Evolutionary conservation across 2,329 filamentous ascomycete genomes (phyloP), one percentile per base, ranked within the genome.

Genomic region (Fusarium luffae): DNA sequence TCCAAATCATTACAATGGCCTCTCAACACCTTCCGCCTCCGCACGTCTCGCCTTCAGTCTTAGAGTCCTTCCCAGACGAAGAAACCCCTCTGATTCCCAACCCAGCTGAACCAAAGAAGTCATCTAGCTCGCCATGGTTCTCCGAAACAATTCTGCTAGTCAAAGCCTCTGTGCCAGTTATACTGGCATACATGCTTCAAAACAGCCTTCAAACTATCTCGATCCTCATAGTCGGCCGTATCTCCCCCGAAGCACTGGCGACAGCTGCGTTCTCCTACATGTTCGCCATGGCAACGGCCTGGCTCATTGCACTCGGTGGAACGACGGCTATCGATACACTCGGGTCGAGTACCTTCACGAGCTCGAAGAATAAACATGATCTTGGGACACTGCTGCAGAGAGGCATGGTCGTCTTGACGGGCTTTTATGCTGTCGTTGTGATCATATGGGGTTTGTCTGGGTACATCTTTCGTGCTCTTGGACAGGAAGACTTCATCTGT

Each of bases 281-380:
- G 93, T 97, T 97, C 73, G 93, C 93, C 57, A 94, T 95, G 92
- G 90, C 92, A 23, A 93, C 93, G 1, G 93, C 90, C 0, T 97
- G 93, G 93, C 86, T 97, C 40, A 92, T 97, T 63, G 93, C 90
- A 0, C 86, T 97, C 6, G 93, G 93, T 28, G 93, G 93, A 10
- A 94, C 93, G 0, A 97, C 93, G 2, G 93, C 93, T 0, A 85
- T 97, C 44, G 93, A 97, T 77, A 97, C 93, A 0, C 83, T 97
- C 25, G 93, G 92, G 3, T 94, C 92, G 0, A 93, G 90, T 48
- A 91, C 90, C 46, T 97, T 93, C 77, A 97, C 93, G 0, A 92
- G 92, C 1, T 93, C 92, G 67, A 88, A 89, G 69, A 90, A 95
- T 77, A 93, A 91, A 65, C 88, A 92, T 55, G 91, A 93, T 76